Evolutionary conservation across 1,284 basidiomycete genomes (phyloP).

Genomic region (Boletus sp.): DNA sequence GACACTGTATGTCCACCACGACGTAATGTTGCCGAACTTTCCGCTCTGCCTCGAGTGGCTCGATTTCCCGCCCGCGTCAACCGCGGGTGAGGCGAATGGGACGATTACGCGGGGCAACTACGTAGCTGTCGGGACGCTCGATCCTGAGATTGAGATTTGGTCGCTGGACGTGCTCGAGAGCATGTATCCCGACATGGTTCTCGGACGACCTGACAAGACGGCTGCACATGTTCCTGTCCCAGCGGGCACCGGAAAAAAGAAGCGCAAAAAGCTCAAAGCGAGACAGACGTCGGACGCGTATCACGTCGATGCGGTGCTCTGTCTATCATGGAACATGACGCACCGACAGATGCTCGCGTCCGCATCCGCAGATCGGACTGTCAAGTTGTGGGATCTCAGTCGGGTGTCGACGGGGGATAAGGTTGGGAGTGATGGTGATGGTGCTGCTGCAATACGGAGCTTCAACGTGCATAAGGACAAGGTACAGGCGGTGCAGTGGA

Average conservation of each 20-base stretch:
- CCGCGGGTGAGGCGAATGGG: conserved; percentile 28
- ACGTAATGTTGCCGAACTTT: conserved; percentile 97
- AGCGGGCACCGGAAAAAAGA: conserved; percentile 90
- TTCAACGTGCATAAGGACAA: conserved; percentile 94
- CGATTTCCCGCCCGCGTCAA: conserved; percentile 80
- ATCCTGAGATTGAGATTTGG: conserved; percentile 99
- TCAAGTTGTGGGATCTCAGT: conserved; percentile 97
- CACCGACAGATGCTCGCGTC: conserved; percentile 92
- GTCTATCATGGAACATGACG: conserved; percentile 89
- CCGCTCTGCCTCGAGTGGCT: conserved; percentile 99
- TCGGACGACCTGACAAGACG: conserved; percentile 89
- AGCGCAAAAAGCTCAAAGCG: conserved; percentile 86
- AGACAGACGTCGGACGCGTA: conserved; percentile 69
- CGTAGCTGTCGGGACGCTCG: conserved; percentile 96
- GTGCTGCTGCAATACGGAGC: conserved; percentile 64
- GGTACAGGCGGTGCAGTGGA: conserved; percentile 99
- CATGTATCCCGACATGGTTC: conserved; percentile 91
- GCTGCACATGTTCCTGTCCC: conserved; percentile 77
- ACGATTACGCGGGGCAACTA: conserved; percentile 76
- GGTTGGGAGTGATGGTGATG: conserved; percentile 48
- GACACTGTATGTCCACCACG: conserved; percentile 97
- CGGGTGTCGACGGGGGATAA: conserved; percentile 60
- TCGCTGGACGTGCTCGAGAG: conserved; percentile 93
- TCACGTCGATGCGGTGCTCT: conserved; percentile 94
- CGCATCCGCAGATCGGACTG: conserved; percentile 92